phyloP scores from a whole-genome alignment of 495 filamentous ascomycete species.

The Trichocladium uniseriatum region DNA sequence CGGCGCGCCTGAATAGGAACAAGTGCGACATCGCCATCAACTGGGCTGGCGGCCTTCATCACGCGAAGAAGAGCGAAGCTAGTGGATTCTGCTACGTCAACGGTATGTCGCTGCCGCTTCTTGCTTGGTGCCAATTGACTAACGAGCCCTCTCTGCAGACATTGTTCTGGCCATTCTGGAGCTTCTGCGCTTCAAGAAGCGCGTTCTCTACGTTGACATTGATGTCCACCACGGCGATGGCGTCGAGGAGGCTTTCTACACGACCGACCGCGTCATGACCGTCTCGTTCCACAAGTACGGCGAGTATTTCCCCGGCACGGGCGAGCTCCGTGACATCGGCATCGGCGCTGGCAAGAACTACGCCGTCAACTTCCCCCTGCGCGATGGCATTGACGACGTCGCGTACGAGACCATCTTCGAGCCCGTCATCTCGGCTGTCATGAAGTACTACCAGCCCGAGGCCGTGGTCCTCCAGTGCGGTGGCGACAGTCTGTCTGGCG shows the following conservation, averaged over 20 bases:
- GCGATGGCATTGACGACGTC: slow-evolving; percentile 88
- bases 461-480: slow-evolving; percentile 96
- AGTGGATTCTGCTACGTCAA: slow-evolving; percentile 98
- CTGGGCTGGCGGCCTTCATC: slow-evolving; percentile 98
- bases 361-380: slow-evolving; percentile 90
- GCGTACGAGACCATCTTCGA: slow-evolving; percentile 95
- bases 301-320: slow-evolving; percentile 97
- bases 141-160: slow-evolving; percentile 43
- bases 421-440: slow-evolving; percentile 82
- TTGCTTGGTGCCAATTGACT: neutral
- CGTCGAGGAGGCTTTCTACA: slow-evolving; percentile 95
- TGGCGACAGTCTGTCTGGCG: slow-evolving; percentile 88
- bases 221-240: slow-evolving; percentile 98
- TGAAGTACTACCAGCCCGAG: slow-evolving; percentile 92
- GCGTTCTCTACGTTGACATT: slow-evolving; percentile 96
- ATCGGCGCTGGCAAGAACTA: slow-evolving; percentile 91
- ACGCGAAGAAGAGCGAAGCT: slow-evolving; percentile 90
- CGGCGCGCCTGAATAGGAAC: slow-evolving; percentile 78
- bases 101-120: slow-evolving; percentile 43
- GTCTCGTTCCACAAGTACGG: slow-evolving; percentile 98
- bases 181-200: slow-evolving; percentile 74
- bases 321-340: slow-evolving; percentile 89
- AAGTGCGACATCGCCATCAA: slow-evolving; percentile 98
- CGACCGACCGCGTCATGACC: slow-evolving; percentile 91
- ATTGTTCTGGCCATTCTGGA: slow-evolving; percentile 93